These are phyloP conservation scores for Annona cherimola DNA, from an alignment of 164 flowering plant genomes.

Conservation along the genomic window DNA sequence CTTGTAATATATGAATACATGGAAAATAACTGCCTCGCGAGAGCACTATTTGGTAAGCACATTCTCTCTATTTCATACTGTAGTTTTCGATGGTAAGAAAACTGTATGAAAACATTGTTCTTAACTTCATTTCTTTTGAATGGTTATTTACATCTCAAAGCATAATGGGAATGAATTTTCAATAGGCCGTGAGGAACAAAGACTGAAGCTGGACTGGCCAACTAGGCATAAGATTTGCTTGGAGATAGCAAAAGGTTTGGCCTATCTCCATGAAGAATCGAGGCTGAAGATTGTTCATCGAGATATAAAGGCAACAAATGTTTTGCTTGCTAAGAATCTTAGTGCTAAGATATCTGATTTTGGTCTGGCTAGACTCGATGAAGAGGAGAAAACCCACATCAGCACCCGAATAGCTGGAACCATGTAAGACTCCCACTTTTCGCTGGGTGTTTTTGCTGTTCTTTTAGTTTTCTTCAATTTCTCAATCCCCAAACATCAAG, in stretches of 20 bases:
- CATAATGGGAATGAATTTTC: neutral
- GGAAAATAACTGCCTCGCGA: conserved; percentile 55
- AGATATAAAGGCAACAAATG: conserved; percentile 64
- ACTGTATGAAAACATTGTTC: neutral
- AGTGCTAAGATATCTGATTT: conserved; percentile 66
- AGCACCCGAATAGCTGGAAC: conserved; percentile 70
- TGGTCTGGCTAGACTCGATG: conserved; percentile 66
- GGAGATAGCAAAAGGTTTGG: conserved; percentile 58
- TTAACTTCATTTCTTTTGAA: neutral
- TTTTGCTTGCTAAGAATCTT: conserved; percentile 49
- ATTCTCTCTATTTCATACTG: neutral
- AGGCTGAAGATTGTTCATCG: conserved; percentile 60
- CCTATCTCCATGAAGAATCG: conserved; percentile 68
- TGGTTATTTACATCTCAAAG: neutral
- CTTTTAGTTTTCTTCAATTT: neutral
- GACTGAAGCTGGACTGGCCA: conserved; percentile 48
- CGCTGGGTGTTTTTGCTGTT: neutral
- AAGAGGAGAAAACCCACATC: conserved; percentile 54
- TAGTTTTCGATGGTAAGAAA: neutral
- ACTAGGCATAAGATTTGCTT: conserved; percentile 47
- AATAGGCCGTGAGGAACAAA: conserved; percentile 31
- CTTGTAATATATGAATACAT: conserved; percentile 48
- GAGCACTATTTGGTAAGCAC: conserved; percentile 41
- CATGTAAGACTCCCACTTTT: conserved; percentile 23
- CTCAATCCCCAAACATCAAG: neutral